Conservation (phyloP, 305 asterid genomes). For the Fraxinus albicans region DNA sequence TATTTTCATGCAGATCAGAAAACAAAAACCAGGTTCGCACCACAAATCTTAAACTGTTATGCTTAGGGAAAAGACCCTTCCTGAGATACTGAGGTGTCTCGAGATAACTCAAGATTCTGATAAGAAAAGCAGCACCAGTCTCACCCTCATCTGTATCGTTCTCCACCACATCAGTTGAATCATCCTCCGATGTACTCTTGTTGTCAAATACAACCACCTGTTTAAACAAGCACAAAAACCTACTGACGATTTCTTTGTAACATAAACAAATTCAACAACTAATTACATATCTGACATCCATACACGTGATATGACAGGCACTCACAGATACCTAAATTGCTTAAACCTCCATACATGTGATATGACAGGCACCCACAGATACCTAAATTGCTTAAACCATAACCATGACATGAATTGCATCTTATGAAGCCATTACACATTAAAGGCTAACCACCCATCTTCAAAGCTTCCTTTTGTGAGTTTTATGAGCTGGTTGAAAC, state of each 20-base stretch:
- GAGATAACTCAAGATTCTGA: slow-evolving; percentile 81
- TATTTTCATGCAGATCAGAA: slow-evolving; percentile 4
- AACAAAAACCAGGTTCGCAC: slow-evolving; percentile 44
- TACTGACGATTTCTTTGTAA: not conserved
- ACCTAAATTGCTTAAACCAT: not conserved
- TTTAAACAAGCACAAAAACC: slow-evolving; percentile 18
- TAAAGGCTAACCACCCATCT: not conserved
- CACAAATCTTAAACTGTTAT: slow-evolving; percentile 84
- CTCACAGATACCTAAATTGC: too few species aligned
- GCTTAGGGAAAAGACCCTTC: slow-evolving; percentile 83
- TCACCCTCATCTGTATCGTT: slow-evolving; percentile 56
- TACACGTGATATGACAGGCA: not conserved
- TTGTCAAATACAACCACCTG: slow-evolving; percentile 86
- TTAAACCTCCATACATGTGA: not conserved
- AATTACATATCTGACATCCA: not conserved
- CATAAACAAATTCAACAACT: slow-evolving; percentile 18
- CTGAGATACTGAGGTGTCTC: slow-evolving; percentile 99
- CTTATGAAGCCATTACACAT: not conserved
- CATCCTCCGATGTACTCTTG: slow-evolving; percentile 48
- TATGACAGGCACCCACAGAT: not conserved
- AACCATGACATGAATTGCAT: not conserved
- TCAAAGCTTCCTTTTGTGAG: not conserved
- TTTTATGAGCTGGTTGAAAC: not conserved
- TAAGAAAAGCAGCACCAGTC: slow-evolving; percentile 75
- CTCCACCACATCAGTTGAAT: slow-evolving; percentile 36